These are phyloP conservation scores for Heliocybe sulcata DNA, from an alignment of 1,284 basidiomycete genomes.

Conservation along the genomic window DNA sequence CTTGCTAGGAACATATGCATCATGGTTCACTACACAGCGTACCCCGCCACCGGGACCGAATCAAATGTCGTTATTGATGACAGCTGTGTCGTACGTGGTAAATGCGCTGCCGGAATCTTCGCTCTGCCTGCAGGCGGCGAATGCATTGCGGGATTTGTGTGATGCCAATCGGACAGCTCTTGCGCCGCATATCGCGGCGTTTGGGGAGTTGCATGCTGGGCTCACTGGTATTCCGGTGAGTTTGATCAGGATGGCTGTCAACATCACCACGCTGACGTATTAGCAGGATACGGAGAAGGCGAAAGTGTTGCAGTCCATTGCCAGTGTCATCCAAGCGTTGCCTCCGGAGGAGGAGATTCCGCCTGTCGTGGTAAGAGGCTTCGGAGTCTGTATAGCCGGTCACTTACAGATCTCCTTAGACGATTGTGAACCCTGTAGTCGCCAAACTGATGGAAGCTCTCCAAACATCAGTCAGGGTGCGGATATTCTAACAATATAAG, in stretches of 20 bases:
- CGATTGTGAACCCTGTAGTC: constrained; percentile 72
- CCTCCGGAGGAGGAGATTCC: constrained; percentile 69
- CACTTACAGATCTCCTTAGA: constrained; percentile 30
- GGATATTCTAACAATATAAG: constrained; percentile 12
- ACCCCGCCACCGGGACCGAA: constrained; percentile 24
- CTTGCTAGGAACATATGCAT: constrained; percentile 76
- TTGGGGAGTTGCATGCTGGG: constrained; percentile 75
- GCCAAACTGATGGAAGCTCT: constrained; percentile 61
- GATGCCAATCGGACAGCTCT: constrained; percentile 79
- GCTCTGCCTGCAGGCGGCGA: constrained; percentile 71
- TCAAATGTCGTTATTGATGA: constrained; percentile 39
- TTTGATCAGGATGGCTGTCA: constrained; percentile 5
- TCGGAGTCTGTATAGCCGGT: neutral
- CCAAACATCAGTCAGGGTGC: constrained; percentile 41
- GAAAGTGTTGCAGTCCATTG: constrained; percentile 85
- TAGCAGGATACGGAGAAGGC: constrained; percentile 76
- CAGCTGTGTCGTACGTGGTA: constrained; percentile 67
- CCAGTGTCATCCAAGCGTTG: constrained; percentile 85
- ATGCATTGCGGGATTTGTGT: constrained; percentile 77
- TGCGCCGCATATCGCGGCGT: constrained; percentile 76
- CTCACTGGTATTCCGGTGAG: constrained; percentile 68
- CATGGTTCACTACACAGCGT: constrained; percentile 70
- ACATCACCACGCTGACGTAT: neutral
- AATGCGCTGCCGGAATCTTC: constrained; percentile 55
- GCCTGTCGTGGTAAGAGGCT: constrained; percentile 57